A percentile compares a stretch with the other conserved stretches of the same genome.
Conservation (phyloP, 2,329 filamentous ascomycete species). For the Trichothecium roseum region DNA sequence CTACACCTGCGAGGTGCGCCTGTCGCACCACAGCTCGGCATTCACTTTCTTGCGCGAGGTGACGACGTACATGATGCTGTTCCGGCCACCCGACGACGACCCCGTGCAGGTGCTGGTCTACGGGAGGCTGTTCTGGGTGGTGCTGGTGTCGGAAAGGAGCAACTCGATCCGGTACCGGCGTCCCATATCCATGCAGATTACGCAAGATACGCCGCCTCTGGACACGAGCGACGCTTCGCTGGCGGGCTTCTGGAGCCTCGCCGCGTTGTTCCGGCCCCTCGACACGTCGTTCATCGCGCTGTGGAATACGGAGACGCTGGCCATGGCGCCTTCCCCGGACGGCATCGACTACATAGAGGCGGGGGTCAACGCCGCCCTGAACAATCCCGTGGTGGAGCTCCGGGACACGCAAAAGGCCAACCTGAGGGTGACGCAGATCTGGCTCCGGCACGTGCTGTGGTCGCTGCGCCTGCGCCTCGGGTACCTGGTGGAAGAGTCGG, state of each 20-base stretch:
- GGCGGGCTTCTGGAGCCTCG: constrained; percentile 27
- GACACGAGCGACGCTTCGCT: constrained; percentile 19
- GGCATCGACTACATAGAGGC: constrained; percentile 24
- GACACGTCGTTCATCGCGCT: constrained; percentile 31
- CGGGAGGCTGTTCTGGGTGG: constrained; percentile 30
- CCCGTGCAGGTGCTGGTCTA: constrained; percentile 15
- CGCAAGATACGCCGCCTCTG: constrained; percentile 20
- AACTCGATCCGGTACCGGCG: constrained; percentile 33
- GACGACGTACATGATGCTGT: constrained; percentile 26
- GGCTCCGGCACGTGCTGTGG: constrained; percentile 34
- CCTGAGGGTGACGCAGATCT: constrained; percentile 31
- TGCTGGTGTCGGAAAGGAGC: constrained; percentile 31
- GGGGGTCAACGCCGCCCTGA: constrained; percentile 25
- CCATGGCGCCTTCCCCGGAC: constrained; percentile 17
- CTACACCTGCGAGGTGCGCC: constrained; percentile 30
- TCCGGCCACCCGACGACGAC: constrained; percentile 17
- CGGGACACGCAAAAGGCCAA: constrained; percentile 35
- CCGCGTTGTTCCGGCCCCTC: constrained; percentile 28
- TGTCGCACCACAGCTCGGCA: constrained; percentile 31
- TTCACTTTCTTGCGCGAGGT: constrained; percentile 33
- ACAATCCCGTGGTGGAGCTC: constrained; percentile 17
- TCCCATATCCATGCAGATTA: constrained; percentile 32
- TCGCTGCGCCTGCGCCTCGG: constrained; percentile 32
- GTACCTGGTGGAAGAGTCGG: constrained; percentile 21
- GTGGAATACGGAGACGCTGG: constrained; percentile 25